Evolutionary conservation across 1,284 basidiomycete genomes (phyloP), one percentile per base, ranked within the genome.

Genomic region (Heterobasidion occidentale): DNA sequence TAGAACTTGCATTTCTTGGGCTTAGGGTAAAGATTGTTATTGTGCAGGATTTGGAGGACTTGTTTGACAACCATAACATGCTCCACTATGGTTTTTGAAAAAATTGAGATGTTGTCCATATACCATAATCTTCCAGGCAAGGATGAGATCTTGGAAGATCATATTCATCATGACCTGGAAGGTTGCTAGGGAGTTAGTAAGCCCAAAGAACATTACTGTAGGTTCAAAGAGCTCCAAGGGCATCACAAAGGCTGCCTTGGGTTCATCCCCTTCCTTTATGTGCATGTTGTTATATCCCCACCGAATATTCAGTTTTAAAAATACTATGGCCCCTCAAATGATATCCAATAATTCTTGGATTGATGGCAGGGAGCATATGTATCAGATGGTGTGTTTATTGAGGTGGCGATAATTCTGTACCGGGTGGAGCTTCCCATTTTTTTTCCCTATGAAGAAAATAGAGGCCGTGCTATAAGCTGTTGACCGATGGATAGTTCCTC

Each of bases 381-480:
- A 2, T 17, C 4, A 12, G 4, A 47, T 4, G 2, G 17, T 47
- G n/a, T 17, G 12, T 33, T 51, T 38, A 34, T 56, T 56, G 8
- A 56, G 42, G 6, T 12, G 1, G 5, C 35, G 12, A 34, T 56
- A 56, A 27, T 56, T 42, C 27, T 52, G 50, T 19, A 56, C 55
- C 7, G 50, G 55, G 9, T 42, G 35, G 15, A 51, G 51, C 11
- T 33, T 46, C 7, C 50, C 44, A 48, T 52, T 38, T 12, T 52
- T 52, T 33, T 56, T 56, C 9, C 52, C 46, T 8, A 52, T 36
- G n/a, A 52, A 56, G 51, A 56, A 52, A 45, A 56, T 47, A 0
- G 49, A 38, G 12, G 36, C n/a, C 36, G 55, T 19, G 6, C 35
- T 46, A 4, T 49, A 50, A 7, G 42, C 45, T 20, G 52, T 51